phyloP scores from a whole-genome alignment of 1,284 basidiomycete species.

The Moniliella sp. region DNA sequence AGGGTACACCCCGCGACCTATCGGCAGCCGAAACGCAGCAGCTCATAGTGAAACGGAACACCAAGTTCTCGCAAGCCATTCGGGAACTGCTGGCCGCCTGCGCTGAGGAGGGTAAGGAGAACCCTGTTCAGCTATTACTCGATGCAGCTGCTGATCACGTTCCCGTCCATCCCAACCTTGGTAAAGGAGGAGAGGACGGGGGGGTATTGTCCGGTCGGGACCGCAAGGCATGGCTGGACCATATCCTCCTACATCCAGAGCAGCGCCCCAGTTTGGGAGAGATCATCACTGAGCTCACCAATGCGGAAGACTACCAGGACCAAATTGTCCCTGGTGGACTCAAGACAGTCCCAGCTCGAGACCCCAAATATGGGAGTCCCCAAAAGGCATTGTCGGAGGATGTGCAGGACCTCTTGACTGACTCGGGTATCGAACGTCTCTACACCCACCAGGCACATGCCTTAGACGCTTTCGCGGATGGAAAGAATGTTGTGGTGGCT shows the following conservation, averaged over 20 bases:
- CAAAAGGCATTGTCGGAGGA: slow-evolving; percentile 20
- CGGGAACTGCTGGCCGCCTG: slow-evolving; percentile 23
- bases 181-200: no score
- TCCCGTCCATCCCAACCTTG: slow-evolving; percentile 15
- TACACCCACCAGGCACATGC: slow-evolving; percentile 62
- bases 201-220: no score
- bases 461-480: slow-evolving; percentile 46
- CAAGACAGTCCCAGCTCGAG: slow-evolving; percentile 13
- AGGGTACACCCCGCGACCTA: slow-evolving; percentile 2
- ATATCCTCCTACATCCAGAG: slow-evolving; percentile 16
- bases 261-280: slow-evolving; percentile 13
- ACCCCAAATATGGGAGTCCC: slow-evolving; percentile 10
- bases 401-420: slow-evolving; percentile 43
- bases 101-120: slow-evolving; percentile 12
- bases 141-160: slow-evolving; percentile 23
- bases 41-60: slow-evolving; percentile 26
- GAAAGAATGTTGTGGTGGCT: slow-evolving; percentile 61
- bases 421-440: slow-evolving; percentile 47
- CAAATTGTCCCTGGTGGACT: slow-evolving; percentile 30
- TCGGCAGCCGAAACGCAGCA: slow-evolving; percentile 15
- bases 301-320: slow-evolving; percentile 25
- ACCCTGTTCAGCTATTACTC: slow-evolving; percentile 20
- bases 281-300: slow-evolving; percentile 18
- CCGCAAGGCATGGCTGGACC: slow-evolving; percentile 18
- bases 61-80: slow-evolving; percentile 26